Base-by-base conservation (phyloP, 2,329 filamentous ascomycete species). In the Penicillium sp. region DNA sequence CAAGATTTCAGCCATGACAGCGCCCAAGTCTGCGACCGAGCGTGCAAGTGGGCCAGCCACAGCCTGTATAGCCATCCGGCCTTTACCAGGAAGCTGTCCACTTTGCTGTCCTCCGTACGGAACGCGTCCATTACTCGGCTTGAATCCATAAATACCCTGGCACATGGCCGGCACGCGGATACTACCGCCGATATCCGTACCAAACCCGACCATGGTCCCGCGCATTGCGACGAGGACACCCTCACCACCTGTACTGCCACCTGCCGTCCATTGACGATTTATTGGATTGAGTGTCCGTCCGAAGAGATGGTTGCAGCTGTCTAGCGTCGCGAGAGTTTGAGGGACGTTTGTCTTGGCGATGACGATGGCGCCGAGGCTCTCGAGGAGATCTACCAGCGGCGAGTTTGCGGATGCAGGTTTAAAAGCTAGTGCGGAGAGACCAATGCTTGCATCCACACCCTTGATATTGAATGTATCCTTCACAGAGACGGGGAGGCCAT, bases 271-370 rank as follows among this genome's bases (percentile, higher is more conserved):
- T 21, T 79, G 74, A 1, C 83, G 79, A 58, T 88, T 89, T 55
- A 82, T 77, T 0, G 88, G 88, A 65, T 89, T 90, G 3, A 88
- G 73, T 0, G 84, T 85, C 33, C 83, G 80, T 1, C 86, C 87
- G 55, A 85, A 86, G 21, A 88, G 67, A 64, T 87, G 82, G 69
- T 87, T 88, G 42, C 83, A 79, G 4, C 79, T 82, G 67, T 89
- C 86, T 42, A 85, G 69, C 8, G 79, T 78, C 63, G 77, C 77
- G 55, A 85, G 71, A 0, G 82, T 83, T 59, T 86, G 83, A 1
- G 88, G 87, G 2, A 90, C 77, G 63, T 89, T 90, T 0, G 88
- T 90, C 72, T 90, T 90, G 62, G 84, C 81, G 62, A 90, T 88
- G n/a, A 88, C 74, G 0, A 91, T 79, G 1, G 88, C 88, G 1